Conservation (phyloP, 306 rosid genomes). For the Ormosia emarginata region DNA sequence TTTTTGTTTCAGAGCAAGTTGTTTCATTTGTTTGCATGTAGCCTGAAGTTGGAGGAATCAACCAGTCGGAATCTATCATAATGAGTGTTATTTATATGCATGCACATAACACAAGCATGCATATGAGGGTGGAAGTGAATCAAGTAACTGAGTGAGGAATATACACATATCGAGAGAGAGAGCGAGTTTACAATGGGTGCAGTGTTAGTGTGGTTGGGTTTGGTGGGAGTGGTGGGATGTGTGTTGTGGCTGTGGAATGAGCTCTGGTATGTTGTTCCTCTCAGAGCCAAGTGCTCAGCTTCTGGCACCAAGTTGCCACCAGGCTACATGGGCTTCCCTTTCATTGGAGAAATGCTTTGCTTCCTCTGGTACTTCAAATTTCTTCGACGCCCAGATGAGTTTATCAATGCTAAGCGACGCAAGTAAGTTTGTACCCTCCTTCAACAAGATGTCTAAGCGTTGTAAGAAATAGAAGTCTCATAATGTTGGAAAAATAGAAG, state of each 20-base stretch:
- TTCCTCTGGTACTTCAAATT: conserved; percentile 53
- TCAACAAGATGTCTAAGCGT: not conserved
- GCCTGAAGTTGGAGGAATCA: no score
- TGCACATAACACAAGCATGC: no score
- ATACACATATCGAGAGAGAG: no score
- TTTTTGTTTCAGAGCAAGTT: no score
- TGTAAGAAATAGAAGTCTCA: no score
- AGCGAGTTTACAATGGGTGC: not conserved
- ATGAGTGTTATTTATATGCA: no score
- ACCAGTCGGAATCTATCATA: no score
- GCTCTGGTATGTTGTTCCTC: conserved; percentile 10
- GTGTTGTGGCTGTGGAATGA: conserved; percentile 20
- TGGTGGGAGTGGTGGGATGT: not conserved
- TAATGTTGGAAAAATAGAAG: not conserved
- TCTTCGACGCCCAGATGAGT: conserved; percentile 38
- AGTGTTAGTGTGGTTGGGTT: not conserved
- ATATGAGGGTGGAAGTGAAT: no score
- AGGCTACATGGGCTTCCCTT: not conserved
- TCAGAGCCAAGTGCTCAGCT: not conserved
- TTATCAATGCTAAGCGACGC: conserved; percentile 30
- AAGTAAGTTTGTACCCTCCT: conserved; percentile 24
- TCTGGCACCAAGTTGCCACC: not conserved
- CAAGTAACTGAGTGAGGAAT: no score
- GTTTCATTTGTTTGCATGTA: no score
- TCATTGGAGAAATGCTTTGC: conserved; percentile 15